Conservation (phyloP, 257 asterid species). For the Solanum peruvianum region DNA sequence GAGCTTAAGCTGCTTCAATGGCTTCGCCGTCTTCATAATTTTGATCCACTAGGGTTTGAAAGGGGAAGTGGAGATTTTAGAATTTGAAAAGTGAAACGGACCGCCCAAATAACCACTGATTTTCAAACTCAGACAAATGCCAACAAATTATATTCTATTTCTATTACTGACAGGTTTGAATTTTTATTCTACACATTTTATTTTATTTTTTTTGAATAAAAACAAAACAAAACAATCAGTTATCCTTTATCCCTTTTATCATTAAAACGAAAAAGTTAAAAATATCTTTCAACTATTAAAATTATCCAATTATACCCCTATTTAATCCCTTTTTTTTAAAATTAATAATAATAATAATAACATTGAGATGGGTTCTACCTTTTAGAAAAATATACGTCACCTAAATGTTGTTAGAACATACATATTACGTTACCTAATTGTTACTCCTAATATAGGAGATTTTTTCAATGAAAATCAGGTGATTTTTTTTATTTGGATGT, state of each 20-base stretch:
- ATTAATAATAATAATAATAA: too few species aligned
- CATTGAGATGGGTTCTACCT: too few species aligned
- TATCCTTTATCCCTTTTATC: neutral
- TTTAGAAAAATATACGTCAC: neutral
- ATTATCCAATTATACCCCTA: neutral
- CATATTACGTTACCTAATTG: neutral
- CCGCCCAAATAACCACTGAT: neutral
- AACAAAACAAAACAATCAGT: neutral
- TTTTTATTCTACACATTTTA: neutral
- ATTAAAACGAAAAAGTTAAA: neutral
- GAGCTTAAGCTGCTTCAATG: conserved; percentile 81
- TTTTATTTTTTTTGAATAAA: neutral
- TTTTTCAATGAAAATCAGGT: neutral
- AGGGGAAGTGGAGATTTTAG: neutral
- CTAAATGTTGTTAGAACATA: neutral
- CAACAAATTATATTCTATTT: neutral
- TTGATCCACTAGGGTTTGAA: neutral
- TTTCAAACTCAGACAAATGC: neutral
- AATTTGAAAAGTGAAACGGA: neutral
- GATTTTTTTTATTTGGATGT: neutral
- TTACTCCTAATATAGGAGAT: neutral
- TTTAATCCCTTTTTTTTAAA: fast-evolving
- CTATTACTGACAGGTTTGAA: neutral
- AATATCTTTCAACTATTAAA: neutral
- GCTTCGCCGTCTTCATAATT: conserved; percentile 72